Evolutionary conservation across 345 rosid species (phyloP), one percentile per base, ranked within the genome.

Genomic region (Gossypium raimondii): DNA sequence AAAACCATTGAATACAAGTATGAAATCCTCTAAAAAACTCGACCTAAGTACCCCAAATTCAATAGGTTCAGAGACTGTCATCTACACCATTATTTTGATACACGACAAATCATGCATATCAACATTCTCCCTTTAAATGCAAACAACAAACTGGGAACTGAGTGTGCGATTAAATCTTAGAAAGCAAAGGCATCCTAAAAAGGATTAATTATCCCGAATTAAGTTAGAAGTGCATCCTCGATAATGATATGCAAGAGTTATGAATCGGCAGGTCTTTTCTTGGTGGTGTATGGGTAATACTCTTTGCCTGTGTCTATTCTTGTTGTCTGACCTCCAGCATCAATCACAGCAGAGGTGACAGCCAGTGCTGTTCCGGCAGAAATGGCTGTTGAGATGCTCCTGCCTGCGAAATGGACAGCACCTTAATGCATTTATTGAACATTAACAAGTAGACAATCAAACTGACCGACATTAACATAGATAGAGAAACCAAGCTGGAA

Each of bases 351-450:
- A 72, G 98, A 91, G 48, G 99, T 95, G 76, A 90, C 80, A 5
- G 97, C 99, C 51, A 95, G 80, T 29, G 97, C 90, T 44, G 99
- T 62, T 70, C 99, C 99, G 62, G 97, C 98, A 73, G 93, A 81
- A 75, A 95, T 73, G 16, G 99, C 98, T 2, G 93, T 84, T n/a
- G 87, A 69, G 11, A 95, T 90, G 86, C 86, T 91, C 87, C 88
- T 93, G 78, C 91, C 99, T 95, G 89, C 70, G 59, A 65, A 63
- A 78, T 12, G 65, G 48, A 56, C 27, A 57, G 45, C 29, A 48
- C 18, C 12, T 45, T 12, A 64, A 70, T 67, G 27, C 50, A 29
- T 18, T 50, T n/a, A 38, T 29, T 77, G 34, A 62, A 55, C 25
- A 75, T 18, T 38, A 56, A 52, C 51, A 61, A 20, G 56, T 38